Percentiles rank a stretch among this genome's conserved stretches.
phyloP scores from a whole-genome alignment of 23 red algal genomes.

The Gracilaria domingensis region DNA sequence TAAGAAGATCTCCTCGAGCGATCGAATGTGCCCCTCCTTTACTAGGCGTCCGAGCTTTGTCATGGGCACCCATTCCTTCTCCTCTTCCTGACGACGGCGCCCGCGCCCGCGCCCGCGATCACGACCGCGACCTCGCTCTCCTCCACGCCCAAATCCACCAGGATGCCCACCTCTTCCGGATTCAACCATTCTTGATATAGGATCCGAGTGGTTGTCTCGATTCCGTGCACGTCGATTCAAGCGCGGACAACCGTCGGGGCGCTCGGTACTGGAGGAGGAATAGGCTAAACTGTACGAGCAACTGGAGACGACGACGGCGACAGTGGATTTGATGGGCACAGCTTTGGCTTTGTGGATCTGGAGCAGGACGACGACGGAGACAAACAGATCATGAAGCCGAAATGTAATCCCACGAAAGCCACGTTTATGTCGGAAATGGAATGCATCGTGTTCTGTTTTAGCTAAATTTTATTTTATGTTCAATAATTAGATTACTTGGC shows the following conservation, averaged over 20 bases:
- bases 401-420: background rate
- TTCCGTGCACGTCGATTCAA: background rate
- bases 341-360: background rate
- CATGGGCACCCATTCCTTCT: constrained; percentile 98
- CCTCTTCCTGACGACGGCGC: constrained; percentile 83
- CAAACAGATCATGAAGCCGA: constrained; percentile 13
- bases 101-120: constrained; percentile 85
- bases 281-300: background rate
- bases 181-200: constrained; percentile 62
- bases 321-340: background rate
- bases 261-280: background rate
- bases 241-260: background rate
- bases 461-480: too few relatives aligned
- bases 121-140: constrained; percentile 77
- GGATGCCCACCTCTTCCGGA: constrained; percentile 81
- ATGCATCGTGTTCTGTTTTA: too few relatives aligned
- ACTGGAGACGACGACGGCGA: background rate
- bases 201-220: background rate
- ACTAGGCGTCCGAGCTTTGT: constrained; percentile 98
- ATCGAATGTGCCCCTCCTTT: constrained; percentile 97
- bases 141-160: constrained; percentile 83
- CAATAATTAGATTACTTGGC: too few relatives aligned
- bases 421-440: too few relatives aligned
- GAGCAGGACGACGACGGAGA: background rate
- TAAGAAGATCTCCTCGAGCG: constrained; percentile 97